phyloP scores from a whole-genome alignment of 352 stramenopile species.

The Phytopythium delawarense region DNA sequence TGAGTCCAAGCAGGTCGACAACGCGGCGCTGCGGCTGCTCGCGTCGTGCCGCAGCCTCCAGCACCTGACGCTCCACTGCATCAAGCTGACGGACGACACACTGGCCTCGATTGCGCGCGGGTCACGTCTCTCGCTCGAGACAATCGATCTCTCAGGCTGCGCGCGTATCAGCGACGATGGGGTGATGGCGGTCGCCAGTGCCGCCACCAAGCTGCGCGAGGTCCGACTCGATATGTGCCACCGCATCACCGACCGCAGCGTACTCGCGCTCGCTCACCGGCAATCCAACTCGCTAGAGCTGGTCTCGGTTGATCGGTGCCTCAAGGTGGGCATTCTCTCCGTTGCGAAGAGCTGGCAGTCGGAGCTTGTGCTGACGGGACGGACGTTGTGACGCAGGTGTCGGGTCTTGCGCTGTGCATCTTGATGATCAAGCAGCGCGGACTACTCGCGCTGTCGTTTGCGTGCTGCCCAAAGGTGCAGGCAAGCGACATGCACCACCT shows the following conservation, averaged over 20 bases:
- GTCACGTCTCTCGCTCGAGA: slow-evolving; percentile 31
- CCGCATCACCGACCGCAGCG: slow-evolving; percentile 62
- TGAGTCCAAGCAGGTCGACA: slow-evolving; percentile 71
- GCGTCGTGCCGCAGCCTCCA: slow-evolving; percentile 29
- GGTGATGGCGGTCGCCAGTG: slow-evolving; percentile 55
- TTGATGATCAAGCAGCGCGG: slow-evolving; percentile 52
- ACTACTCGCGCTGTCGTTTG: slow-evolving; percentile 47
- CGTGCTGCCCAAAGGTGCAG: slow-evolving; percentile 59
- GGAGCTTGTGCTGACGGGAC: neutral
- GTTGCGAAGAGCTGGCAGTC: neutral
- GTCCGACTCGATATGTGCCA: slow-evolving; percentile 84
- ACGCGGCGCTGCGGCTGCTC: slow-evolving; percentile 37
- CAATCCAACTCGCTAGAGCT: slow-evolving; percentile 26
- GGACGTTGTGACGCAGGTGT: slow-evolving; percentile 30
- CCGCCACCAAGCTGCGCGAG: slow-evolving; percentile 38
- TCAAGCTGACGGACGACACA: slow-evolving; percentile 63
- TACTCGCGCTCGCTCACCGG: slow-evolving; percentile 48
- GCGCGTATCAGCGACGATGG: slow-evolving; percentile 72
- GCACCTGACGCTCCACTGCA: slow-evolving; percentile 52
- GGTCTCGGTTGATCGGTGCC: slow-evolving; percentile 53
- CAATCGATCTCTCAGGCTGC: slow-evolving; percentile 72
- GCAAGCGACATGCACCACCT: slow-evolving; percentile 38
- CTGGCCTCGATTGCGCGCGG: slow-evolving; percentile 35
- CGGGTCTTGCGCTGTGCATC: slow-evolving; percentile 45
- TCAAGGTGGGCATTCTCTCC: slow-evolving; percentile 33